Conservation (phyloP, 352 stramenopile species). For the Phytophthora pseudosyringae region DNA sequence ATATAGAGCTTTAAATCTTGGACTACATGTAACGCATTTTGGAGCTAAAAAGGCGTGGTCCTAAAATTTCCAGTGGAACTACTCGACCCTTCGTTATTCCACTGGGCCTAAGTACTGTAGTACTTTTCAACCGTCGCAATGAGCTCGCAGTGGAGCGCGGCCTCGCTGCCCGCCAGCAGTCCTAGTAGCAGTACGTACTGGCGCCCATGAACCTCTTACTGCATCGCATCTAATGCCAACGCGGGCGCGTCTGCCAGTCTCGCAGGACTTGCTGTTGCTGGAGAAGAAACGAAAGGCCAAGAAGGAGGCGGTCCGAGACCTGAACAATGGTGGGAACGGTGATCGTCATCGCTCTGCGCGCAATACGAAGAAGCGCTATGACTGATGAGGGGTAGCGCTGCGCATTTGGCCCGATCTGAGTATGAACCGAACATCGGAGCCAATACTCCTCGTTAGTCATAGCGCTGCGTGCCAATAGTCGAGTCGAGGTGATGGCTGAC, state of each 20-base stretch:
- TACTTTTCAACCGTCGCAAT: not conserved
- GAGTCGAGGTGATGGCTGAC: constrained; percentile 3
- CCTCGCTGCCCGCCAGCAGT: constrained; percentile 3
- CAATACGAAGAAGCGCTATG: not conserved
- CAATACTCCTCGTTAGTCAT: too few relatives aligned
- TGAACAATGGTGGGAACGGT: constrained; percentile 48
- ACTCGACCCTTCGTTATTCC: too few relatives aligned
- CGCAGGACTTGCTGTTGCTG: constrained; percentile 51
- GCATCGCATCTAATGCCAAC: not conserved
- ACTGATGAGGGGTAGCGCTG: too few relatives aligned
- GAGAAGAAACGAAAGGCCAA: constrained; percentile 64
- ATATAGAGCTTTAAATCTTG: too few relatives aligned
- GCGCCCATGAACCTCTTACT: not conserved
- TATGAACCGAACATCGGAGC: too few relatives aligned
- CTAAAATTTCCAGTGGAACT: not conserved
- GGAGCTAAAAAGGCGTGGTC: not conserved
- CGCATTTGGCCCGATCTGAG: not conserved
- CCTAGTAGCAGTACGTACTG: constrained; percentile 15
- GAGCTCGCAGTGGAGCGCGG: constrained; percentile 14
- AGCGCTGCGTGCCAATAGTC: not conserved
- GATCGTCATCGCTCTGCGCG: constrained; percentile 6
- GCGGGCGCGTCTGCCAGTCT: constrained; percentile 11
- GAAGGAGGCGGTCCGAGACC: constrained; percentile 46
- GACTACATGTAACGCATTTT: not conserved
- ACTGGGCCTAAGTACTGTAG: too few relatives aligned